Base-by-base conservation (phyloP, 345 rosid genomes). In the Gossypium australe region DNA sequence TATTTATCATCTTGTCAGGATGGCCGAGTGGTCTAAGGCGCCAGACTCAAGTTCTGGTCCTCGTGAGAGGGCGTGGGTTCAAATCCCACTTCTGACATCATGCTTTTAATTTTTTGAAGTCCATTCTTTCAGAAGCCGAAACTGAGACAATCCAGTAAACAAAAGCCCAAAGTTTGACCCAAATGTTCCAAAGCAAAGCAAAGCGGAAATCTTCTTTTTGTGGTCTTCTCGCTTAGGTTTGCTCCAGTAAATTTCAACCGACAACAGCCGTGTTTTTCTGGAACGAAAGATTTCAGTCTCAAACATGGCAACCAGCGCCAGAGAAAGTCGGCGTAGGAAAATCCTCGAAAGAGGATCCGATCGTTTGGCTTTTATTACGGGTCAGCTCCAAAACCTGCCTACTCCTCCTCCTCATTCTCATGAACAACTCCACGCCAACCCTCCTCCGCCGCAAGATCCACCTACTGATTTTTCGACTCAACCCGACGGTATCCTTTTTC, bases 281-380 rank as follows among this genome's bases (percentile, higher is more conserved):
- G 45, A 66, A 67, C 41, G 34, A 7, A 67, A 45, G 55, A 67
- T 45, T 45, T 44, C 2, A 48, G 14, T 48, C 4, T 44, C 10
- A 6, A 52, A 59, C 61, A 70, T 70, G 89, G 88, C 93, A 24
- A 52, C 85, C 71, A 79, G 18, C 84, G 78, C 61, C 84, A 84
- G 97, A 83, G 98, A 94, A 72, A 84, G 88, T 3, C 87, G 98
- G 82, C 86, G 98, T 82, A 80, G 84, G 75, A 91, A 82, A 86
- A 92, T 90, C 77, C 61, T 85, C 38, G 94, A 89, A 10, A 83
- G 93, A 79, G 92, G 98, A 75, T 69, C 90, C 34, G 97, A 94
- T 82, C 97, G 98, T 65, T 85, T 94, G 59, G 97, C 98, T 74
- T 80, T 88, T 76, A 88, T 90, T 78, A 79, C 92, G 38, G 94